Evolutionary conservation across 2,329 filamentous ascomycete genomes (phyloP).

Genomic region (Alternaria rosae): DNA sequence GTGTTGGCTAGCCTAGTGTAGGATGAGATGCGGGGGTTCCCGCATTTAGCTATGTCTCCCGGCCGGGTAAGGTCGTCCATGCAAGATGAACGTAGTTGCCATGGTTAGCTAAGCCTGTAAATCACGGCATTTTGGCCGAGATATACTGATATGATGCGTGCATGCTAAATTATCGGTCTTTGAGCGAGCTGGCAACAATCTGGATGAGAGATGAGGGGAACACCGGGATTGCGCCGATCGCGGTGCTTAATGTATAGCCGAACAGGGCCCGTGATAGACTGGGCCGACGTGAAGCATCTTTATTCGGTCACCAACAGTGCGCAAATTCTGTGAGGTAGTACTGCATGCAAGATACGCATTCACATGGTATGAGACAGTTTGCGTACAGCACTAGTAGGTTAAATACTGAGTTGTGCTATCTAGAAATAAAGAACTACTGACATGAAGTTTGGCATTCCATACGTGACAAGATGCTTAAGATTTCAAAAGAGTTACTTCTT

Average conservation of each 20-base stretch:
- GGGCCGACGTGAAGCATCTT: background rate
- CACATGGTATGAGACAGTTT: background rate
- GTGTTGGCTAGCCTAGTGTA: background rate
- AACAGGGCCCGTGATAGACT: background rate
- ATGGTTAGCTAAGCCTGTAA: background rate
- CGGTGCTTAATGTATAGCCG: background rate
- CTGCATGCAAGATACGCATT: background rate
- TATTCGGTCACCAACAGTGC: background rate
- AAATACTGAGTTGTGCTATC: too few relatives aligned
- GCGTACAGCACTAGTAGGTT: too few relatives aligned
- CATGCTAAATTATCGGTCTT: background rate
- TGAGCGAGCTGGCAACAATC: background rate
- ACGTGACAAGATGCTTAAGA: too few relatives aligned
- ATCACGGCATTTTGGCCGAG: slow-evolving; percentile 12
- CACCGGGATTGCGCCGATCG: background rate
- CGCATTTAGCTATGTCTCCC: background rate
- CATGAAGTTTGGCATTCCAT: too few relatives aligned
- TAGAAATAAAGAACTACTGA: too few relatives aligned
- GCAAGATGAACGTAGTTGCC: background rate
- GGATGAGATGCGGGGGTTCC: background rate
- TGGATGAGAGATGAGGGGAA: background rate
- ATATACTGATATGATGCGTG: background rate
- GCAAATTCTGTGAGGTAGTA: background rate
- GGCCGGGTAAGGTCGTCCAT: background rate
- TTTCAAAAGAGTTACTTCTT: too few relatives aligned